These are phyloP conservation scores for Craterostigma plantagineum DNA, from an alignment of 257 asterid genomes.

Conservation along the genomic window DNA sequence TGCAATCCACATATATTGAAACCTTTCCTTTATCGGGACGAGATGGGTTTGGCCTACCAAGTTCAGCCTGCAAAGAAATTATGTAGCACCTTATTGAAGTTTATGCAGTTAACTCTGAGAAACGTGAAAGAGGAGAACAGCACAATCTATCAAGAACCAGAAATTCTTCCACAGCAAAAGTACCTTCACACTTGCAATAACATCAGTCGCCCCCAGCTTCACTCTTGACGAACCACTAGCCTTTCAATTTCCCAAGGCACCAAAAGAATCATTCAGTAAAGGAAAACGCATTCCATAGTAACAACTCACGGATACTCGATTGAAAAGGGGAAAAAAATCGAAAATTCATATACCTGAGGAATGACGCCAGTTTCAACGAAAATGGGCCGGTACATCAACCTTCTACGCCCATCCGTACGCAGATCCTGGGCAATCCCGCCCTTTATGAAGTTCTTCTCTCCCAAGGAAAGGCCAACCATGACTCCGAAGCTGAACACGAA, in stretches of 20 bases:
- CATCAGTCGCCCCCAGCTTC: conserved; percentile 78
- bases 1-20: conserved; percentile 66
- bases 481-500: conserved; percentile 10
- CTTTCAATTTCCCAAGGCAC: conserved; percentile 16
- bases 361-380: conserved; percentile 68
- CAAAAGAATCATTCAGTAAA: conserved; percentile 7
- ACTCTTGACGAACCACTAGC: conserved; percentile 95
- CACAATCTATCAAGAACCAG: background rate
- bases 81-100: conserved; percentile 4
- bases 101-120: background rate
- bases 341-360: conserved; percentile 40
- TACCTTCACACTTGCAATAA: conserved; percentile 84
- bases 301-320: background rate
- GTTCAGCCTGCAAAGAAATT: conserved; percentile 56
- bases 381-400: conserved; percentile 48
- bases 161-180: background rate
- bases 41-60: conserved; percentile 58
- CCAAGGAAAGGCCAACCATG: conserved; percentile 73
- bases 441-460: conserved; percentile 50
- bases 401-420: conserved; percentile 70
- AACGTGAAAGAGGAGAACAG: background rate
- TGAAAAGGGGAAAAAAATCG: background rate
- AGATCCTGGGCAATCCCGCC: conserved; percentile 87
- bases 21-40: conserved; percentile 75
- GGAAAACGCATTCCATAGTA: too few relatives aligned